Base-by-base conservation (phyloP, 169 alveolate species). In the Eimeria acervulina region DNA sequence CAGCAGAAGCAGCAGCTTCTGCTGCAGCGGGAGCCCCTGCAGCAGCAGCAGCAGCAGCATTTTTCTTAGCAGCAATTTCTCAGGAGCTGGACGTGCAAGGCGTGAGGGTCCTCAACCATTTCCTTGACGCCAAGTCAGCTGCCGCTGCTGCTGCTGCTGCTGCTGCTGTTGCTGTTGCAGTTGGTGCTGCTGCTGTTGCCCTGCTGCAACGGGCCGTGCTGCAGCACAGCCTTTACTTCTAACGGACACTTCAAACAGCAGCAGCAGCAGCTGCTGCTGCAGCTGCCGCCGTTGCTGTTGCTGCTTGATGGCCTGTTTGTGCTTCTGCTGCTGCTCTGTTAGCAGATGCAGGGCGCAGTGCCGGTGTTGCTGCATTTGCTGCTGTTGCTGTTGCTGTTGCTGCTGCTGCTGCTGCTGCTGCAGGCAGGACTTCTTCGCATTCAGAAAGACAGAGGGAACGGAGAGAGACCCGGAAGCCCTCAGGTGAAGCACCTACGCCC, bases 151-250 rank as follows among this genome's bases (percentile, higher is more conserved):
- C 28, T 42, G 61, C 61, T 10, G 61, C 33, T 47, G 44, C 90
- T 36, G 38, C 17, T 52, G 5, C 36, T 26, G 80, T 31, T 97
- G 99, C 99, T 2, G 99, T 99, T 70, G 99, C 97, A 15, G 99
- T 99, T 95, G 99, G 98, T 3, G 99, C 99, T 70, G 97, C 97
- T 68, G 40, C 33, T n/a, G 80, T 33, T 68, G 80, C 80, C n/a
- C n/a, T 68, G 80, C 15, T 8, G 13, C 8, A 13, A 21, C 33
- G 12, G 40, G 13, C n/a, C 33, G 38, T 23, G 12, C 80, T 23
- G 80, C 80, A 7, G 7, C n/a, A 33, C n/a, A 21, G 66, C 19
- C 19, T 52, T 52, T 52, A 19, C 66, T 52, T 10, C 80, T 68
- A 15, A 23, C 21, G 68, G 40, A 21, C 33, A 7, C n/a, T n/a